phyloP scores from a whole-genome alignment of 2,329 filamentous ascomycete genomes.

The Penicillium sp. region DNA sequence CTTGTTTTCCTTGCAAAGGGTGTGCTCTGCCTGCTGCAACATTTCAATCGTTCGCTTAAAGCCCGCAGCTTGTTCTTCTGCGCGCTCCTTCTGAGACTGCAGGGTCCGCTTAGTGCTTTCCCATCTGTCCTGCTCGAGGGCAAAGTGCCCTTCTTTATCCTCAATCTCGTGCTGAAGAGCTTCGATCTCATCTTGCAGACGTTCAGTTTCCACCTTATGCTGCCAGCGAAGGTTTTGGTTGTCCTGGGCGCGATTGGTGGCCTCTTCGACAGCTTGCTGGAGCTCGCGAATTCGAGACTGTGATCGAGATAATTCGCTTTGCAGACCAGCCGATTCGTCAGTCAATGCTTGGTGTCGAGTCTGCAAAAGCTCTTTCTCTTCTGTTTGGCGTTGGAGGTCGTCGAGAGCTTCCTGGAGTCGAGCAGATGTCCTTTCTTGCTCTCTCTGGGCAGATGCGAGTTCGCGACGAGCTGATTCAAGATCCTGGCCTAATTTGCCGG shows the following conservation, averaged over 20 bases:
- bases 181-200: constrained; percentile 53
- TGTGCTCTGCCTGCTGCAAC: constrained; percentile 63
- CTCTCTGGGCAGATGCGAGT: constrained; percentile 43
- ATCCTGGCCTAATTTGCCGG: constrained; percentile 41
- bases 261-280: constrained; percentile 47
- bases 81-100: constrained; percentile 60
- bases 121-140: constrained; percentile 68
- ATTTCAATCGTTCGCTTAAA: constrained; percentile 67
- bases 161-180: constrained; percentile 60
- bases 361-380: constrained; percentile 65
- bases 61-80: constrained; percentile 62
- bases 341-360: constrained; percentile 63
- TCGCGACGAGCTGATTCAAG: constrained; percentile 42
- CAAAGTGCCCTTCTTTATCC: constrained; percentile 65
- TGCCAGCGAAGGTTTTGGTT: constrained; percentile 55
- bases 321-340: constrained; percentile 61
- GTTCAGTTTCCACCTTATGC: constrained; percentile 53
- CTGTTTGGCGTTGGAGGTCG: constrained; percentile 54
- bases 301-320: constrained; percentile 55
- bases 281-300: constrained; percentile 45
- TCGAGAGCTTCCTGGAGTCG: constrained; percentile 54
- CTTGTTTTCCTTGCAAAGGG: constrained; percentile 61
- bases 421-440: constrained; percentile 38
- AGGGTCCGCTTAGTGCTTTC: constrained; percentile 61
- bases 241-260: constrained; percentile 55